Evolutionary conservation across 345 rosid genomes (phyloP).

Genomic region (Sisymbrium altissimum): DNA sequence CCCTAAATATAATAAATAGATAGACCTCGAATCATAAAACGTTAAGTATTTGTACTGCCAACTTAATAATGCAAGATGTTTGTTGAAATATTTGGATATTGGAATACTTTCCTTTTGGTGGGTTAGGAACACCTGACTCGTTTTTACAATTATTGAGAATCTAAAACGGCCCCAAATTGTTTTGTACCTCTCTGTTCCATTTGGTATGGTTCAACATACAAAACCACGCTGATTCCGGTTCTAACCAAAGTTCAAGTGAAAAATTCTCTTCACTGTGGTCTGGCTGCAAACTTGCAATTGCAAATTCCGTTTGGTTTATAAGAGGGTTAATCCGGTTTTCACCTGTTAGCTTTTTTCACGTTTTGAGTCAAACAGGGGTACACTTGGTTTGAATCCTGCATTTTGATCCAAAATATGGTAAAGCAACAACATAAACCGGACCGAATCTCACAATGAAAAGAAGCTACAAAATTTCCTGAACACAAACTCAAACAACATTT

Average conservation of each 20-base stretch:
- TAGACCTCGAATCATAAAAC: not conserved
- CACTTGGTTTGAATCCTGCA: not conserved
- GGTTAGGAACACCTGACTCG: slow-evolving; percentile 26
- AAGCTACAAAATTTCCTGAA: slow-evolving; percentile 26
- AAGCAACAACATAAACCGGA: slow-evolving; percentile 7
- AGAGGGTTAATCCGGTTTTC: not conserved
- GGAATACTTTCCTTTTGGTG: slow-evolving; percentile 14
- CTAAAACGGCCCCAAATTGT: not conserved
- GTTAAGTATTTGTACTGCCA: not conserved
- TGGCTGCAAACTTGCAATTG: not conserved
- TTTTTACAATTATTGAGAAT: slow-evolving; percentile 26
- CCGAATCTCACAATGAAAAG: not conserved
- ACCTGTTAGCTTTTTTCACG: not conserved
- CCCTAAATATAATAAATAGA: not conserved
- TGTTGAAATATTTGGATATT: slow-evolving; percentile 22
- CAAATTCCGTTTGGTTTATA: not conserved
- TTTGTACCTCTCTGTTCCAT: not conserved
- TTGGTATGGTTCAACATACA: not conserved
- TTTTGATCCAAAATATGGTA: not conserved
- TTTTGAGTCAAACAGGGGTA: not conserved
- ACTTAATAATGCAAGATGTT: slow-evolving; percentile 17
- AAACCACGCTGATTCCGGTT: not conserved
- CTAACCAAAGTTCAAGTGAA: not conserved
- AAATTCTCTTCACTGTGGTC: not conserved
- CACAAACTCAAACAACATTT: slow-evolving; percentile 10